These are phyloP conservation scores for Panellus pusillus DNA, from an alignment of 768 basidiomycete species.

Conservation along the genomic window DNA sequence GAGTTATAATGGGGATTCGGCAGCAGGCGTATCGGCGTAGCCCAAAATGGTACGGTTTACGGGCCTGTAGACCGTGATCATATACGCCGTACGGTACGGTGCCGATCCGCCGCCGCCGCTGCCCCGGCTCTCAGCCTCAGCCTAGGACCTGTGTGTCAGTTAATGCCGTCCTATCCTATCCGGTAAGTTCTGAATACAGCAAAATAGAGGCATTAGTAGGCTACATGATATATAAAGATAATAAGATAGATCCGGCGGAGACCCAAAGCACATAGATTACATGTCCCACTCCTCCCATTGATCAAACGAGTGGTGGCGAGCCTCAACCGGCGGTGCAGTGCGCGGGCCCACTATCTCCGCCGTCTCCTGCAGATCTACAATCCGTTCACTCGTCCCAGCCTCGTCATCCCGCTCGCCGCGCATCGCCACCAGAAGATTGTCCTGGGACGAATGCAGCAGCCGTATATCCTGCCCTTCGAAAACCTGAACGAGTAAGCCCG, in stretches of 20 bases:
- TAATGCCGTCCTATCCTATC: no score
- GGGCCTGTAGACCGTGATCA: no score
- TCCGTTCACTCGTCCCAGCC: constrained; percentile 56
- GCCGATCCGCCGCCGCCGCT: no score
- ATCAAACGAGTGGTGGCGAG: constrained; percentile 21
- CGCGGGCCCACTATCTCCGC: constrained; percentile 46
- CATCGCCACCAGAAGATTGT: constrained; percentile 64
- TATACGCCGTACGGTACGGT: no score
- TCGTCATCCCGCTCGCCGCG: constrained; percentile 58
- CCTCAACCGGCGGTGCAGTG: constrained; percentile 29
- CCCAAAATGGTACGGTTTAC: no score
- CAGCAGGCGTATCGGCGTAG: no score
- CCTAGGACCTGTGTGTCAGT: no score
- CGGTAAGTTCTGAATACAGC: no score
- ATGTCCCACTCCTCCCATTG: constrained; percentile 82
- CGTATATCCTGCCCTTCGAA: constrained; percentile 73
- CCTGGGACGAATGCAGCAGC: constrained; percentile 53
- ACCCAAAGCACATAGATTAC: constrained; percentile 24
- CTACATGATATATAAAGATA: constrained; percentile 1
- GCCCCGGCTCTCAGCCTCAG: no score
- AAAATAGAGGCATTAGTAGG: no score
- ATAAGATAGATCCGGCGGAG: not conserved
- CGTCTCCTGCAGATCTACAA: constrained; percentile 73
- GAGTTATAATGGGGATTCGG: no score
- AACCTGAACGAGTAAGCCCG: constrained; percentile 78